Percentiles rank a stretch among this genome's conserved stretches.
Evolutionary conservation across 2,329 filamentous ascomycete genomes (phyloP).

Genomic region (Paraphaeosphaeria sporulosa): DNA sequence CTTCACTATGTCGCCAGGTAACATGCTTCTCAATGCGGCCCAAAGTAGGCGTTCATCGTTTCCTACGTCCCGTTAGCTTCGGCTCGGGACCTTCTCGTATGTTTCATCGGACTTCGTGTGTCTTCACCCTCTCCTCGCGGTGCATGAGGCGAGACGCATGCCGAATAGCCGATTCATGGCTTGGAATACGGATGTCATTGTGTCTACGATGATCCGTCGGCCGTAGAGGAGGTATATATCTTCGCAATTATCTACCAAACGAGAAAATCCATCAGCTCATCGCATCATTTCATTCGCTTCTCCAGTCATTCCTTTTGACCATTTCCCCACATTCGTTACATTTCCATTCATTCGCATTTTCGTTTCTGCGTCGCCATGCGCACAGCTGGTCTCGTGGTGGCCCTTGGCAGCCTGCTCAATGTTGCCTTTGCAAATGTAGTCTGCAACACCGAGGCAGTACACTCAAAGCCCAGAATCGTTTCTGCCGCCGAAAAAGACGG

Average conservation of each 20-base stretch:
- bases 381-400: not conserved
- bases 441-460: conserved; percentile 8
- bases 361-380: not conserved
- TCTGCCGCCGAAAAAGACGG: not conserved
- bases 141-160: not conserved
- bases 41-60: not conserved
- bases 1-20: not conserved
- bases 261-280: not conserved
- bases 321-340: not conserved
- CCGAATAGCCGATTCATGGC: not conserved
- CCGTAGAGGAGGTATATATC: not conserved
- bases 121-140: not conserved
- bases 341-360: not conserved
- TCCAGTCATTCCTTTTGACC: not conserved
- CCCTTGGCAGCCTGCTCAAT: conserved; percentile 3
- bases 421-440: conserved; percentile 11
- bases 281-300: not conserved
- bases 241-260: not conserved
- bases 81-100: not conserved
- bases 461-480: conserved; percentile 7
- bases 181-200: not conserved
- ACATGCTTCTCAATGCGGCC: not conserved
- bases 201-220: not conserved
- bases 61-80: not conserved
- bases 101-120: not conserved